These are phyloP conservation scores for Trichosanthes truncata DNA, from an alignment of 306 rosid genomes.

Conservation along the genomic window DNA sequence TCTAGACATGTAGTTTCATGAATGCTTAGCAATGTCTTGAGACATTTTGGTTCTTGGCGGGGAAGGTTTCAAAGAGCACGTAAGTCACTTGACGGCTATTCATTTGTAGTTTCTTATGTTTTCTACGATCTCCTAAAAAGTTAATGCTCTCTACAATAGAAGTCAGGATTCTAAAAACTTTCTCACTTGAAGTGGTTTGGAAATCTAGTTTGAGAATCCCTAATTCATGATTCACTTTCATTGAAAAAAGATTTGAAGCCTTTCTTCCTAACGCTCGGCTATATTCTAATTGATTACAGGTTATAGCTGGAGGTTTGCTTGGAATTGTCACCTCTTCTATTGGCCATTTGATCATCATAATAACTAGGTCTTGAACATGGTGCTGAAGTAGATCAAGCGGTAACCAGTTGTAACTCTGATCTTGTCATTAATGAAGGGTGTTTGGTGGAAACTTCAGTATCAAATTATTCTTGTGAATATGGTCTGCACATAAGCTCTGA, in stretches of 20 bases:
- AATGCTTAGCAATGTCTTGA: neutral
- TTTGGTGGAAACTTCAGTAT: neutral
- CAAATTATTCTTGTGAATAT: conserved; percentile 3
- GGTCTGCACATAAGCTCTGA: conserved; percentile 5
- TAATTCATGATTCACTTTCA: neutral
- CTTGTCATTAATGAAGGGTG: neutral
- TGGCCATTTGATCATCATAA: conserved; percentile 46
- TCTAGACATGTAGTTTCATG: neutral
- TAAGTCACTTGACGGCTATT: neutral
- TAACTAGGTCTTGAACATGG: conserved; percentile 20
- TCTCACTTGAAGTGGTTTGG: neutral
- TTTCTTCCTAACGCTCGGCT: neutral
- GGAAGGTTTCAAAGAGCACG: neutral
- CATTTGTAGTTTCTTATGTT: neutral
- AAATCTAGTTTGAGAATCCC: neutral
- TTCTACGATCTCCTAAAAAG: too few relatives aligned
- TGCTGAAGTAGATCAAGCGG: conserved; percentile 6
- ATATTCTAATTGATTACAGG: conserved; percentile 42
- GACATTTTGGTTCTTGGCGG: neutral
- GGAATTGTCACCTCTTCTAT: conserved; percentile 49
- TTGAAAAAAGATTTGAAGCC: neutral
- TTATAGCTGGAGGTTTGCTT: conserved; percentile 75
- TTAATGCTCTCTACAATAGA: neutral
- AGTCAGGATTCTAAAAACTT: neutral
- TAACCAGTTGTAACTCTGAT: conserved; percentile 10